Base-by-base conservation (phyloP, 345 rosid genomes). In the Cardamine resedifolia region DNA sequence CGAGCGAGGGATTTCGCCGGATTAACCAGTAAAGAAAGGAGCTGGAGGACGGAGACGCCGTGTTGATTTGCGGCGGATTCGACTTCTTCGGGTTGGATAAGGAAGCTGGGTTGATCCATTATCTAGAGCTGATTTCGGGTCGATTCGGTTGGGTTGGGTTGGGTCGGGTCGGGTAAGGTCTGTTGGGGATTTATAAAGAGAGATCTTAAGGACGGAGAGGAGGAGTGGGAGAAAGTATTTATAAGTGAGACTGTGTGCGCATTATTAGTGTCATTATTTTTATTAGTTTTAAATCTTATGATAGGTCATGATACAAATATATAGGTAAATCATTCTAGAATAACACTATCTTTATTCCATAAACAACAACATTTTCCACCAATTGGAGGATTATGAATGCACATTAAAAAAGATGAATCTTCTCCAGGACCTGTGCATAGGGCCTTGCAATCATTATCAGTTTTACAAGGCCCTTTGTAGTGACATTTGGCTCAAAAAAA, bases 61-160 rank as follows among this genome's bases (percentile, higher is more conserved):
- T 85, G 83, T 31, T 74, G 27, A 18, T 73, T 66, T 8, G 97
- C 96, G 81, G 87, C 76, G 51, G 90, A 83, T 77, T 87, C 83
- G 44, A 82, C 96, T 58, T 91, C 94, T 19, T 85, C 53, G 14
- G 92, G 75, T 60, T 68, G 85, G 80, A 90, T 87, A 5, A 89
- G 88, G 74, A 91, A 91, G 71, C 64, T 74, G 69, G 81, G 82
- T 39, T 58, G 80, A 23, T 86, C 88, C 91, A 88, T 88, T 27
- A 33, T 30, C 33, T 30, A 30, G 33, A 6, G 33, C 24, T 23
- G 24, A 23, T 6, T 1, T 30, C 33, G 33, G 33, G 33, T 30
- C 33, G 33, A 30, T 5, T 30, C 8, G 33, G 33, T 30, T 30
- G 33, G 33, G 2, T 31, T 3, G 36, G 36, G 36, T 31, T 2